Conservation (phyloP, 1,139 yeast genomes). For the Kodamaea sp. region DNA sequence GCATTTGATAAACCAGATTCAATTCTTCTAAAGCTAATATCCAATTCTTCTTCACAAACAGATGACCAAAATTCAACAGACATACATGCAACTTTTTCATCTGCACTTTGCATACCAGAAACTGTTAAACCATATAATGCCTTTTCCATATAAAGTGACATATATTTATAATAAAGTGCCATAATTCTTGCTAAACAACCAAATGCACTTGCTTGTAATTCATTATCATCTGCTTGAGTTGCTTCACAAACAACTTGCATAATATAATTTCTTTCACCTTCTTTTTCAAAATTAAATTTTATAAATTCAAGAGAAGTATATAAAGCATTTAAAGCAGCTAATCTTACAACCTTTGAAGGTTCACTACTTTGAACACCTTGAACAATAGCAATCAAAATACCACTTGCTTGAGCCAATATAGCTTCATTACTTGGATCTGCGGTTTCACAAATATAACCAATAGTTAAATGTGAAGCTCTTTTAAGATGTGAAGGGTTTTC, state of each 20-base stretch:
- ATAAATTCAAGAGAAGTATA: conserved; percentile 90
- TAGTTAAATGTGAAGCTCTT: conserved; percentile 80
- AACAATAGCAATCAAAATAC: conserved; percentile 89
- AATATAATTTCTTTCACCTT: conserved; percentile 92
- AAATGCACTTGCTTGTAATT: conserved; percentile 89
- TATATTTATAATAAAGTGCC: conserved; percentile 81
- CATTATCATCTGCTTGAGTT: conserved; percentile 80
- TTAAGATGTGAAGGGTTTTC: conserved; percentile 77
- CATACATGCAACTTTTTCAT: conserved; percentile 93
- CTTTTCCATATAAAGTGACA: conserved; percentile 96
- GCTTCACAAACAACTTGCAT: conserved; percentile 99
- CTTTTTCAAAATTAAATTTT: conserved; percentile 80
- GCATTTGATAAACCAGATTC: conserved; percentile 46
- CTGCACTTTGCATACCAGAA: conserved; percentile 81
- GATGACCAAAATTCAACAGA: conserved; percentile 99
- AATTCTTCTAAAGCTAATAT: conserved; percentile 63
- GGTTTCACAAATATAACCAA: conserved; percentile 94
- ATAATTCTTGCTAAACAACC: conserved; percentile 93
- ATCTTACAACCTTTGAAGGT: conserved; percentile 68
- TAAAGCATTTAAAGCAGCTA: conserved; percentile 88
- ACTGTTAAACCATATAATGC: conserved; percentile 90
- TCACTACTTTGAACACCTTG: conserved; percentile 92
- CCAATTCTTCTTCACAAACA: conserved; percentile 93
- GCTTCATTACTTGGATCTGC: conserved; percentile 84
- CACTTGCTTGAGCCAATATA: conserved; percentile 81